Evolutionary conservation across 2,329 filamentous ascomycete species (phyloP), one percentile per base, ranked within the genome.

Genomic region (Aureobasidium sp.): DNA sequence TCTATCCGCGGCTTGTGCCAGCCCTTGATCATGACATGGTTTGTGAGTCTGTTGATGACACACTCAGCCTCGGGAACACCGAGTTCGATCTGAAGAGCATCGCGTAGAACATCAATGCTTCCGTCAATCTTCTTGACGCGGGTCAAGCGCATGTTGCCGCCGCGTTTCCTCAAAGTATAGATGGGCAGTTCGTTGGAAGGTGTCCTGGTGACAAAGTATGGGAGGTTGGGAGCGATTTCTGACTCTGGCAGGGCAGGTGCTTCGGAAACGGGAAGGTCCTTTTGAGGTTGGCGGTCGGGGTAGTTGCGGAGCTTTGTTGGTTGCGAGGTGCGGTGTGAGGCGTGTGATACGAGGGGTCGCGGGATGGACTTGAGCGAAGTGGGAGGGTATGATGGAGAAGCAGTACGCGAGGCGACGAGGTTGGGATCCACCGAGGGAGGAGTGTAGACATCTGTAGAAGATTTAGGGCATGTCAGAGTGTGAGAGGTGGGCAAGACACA

Each of bases 111-210:
- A 36, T 78, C 74, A 54, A 85, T 70, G 71, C 96, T 83, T 16
- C 94, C 94, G 62, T 90, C 85, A 54, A 93, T 82, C 75, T 89
- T 91, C 73, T 91, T 88, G 61, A 99, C 76, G 62, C 84, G 75
- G 5, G 93, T 95, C 69, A 89, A 76, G 68, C 86, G 84, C 70
- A 86, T 80, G 66, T 89, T 94, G 15, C 90, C 90, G 58, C 91
- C 91, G 13, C 85, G 81, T 77, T 90, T 92, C 66, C 76, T 78
- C 66, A 85, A 79, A 16, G 86, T 79, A 76, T 97, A 99, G 48
- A 97, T 83, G 29, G 90, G 86, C 3, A 94, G 78, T 66, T 90
- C 85, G 52, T 85, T 83, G 41, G 83, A 86, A 1, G 80, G 77
- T 3, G 90, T 93, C 64, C 91, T 87, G 57, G 79, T 79, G 66